A percentile compares a stretch with the other conserved stretches of the same genome.
phyloP scores from a whole-genome alignment of 306 rosid species.

The Leucaena leucocephala region DNA sequence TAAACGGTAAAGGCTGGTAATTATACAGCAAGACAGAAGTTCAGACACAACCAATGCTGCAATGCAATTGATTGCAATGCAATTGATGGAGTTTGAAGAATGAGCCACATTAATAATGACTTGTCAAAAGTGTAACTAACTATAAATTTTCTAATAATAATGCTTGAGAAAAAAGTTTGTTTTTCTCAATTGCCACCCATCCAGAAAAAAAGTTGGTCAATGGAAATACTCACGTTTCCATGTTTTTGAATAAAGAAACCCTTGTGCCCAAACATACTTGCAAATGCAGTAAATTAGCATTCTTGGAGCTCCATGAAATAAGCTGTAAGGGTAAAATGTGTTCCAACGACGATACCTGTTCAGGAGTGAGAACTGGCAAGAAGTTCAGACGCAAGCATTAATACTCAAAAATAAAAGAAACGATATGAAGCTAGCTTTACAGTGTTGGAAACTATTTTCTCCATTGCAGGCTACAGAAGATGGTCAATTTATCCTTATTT shows the following conservation, averaged over 20 bases:
- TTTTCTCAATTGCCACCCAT: neutral
- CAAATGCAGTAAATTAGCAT: conserved; percentile 40
- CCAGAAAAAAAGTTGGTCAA: neutral
- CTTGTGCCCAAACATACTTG: conserved; percentile 67
- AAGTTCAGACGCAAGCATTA: conserved; percentile 53
- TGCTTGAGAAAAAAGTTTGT: conserved; percentile 29
- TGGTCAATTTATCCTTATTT: conserved; percentile 22
- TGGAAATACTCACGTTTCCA: conserved; percentile 65
- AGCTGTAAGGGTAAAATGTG: conserved; percentile 68
- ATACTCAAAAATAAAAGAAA: conserved; percentile 21
- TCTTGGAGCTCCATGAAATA: conserved; percentile 59
- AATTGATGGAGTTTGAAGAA: neutral
- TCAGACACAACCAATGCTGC: conserved; percentile 17
- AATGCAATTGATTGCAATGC: too few species aligned
- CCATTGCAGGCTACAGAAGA: conserved; percentile 9
- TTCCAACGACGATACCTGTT: conserved; percentile 82
- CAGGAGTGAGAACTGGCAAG: conserved; percentile 85
- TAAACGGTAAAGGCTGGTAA: conserved; percentile 18
- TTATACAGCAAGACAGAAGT: conserved; percentile 17
- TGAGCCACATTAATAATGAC: neutral
- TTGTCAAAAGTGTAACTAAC: neutral
- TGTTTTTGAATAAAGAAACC: conserved; percentile 68
- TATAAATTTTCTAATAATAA: neutral
- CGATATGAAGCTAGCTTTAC: conserved; percentile 3
- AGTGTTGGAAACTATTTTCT: conserved; percentile 18